A percentile compares a stretch with the other conserved stretches of the same genome.
These are phyloP conservation scores for Kitagawia praeruptora DNA, from an alignment of 129 eudicot species.

Conservation along the genomic window DNA sequence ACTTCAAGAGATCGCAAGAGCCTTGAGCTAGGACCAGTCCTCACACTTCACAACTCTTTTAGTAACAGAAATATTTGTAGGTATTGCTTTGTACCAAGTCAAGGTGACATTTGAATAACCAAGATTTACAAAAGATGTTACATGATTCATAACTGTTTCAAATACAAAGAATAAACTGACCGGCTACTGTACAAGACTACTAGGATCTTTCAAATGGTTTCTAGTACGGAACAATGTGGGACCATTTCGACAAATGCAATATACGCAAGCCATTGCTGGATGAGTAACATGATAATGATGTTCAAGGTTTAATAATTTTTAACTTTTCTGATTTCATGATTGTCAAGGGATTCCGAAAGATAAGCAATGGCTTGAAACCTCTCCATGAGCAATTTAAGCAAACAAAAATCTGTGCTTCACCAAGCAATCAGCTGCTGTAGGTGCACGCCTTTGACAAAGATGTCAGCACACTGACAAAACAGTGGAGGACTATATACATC, in stretches of 20 bases:
- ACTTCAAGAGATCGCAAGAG: neutral
- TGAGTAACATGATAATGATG: neutral
- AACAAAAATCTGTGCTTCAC: neutral
- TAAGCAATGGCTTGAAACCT: neutral
- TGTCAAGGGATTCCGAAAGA: neutral
- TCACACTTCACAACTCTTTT: neutral
- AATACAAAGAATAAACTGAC: neutral
- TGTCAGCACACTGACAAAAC: neutral
- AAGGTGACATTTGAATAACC: neutral
- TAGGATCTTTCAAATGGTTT: neutral
- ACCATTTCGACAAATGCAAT: neutral
- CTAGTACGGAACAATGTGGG: neutral
- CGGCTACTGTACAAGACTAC: neutral
- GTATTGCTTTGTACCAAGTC: neutral
- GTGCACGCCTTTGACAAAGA: constrained; percentile 1
- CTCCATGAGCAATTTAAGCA: neutral
- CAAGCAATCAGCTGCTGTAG: constrained; percentile 4
- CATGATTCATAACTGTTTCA: neutral
- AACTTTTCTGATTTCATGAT: neutral
- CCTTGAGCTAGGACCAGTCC: neutral
- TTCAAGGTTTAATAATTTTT: neutral
- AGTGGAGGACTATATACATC: neutral
- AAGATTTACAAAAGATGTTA: neutral
- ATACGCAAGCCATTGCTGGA: neutral
- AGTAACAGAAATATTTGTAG: neutral